phyloP scores from a whole-genome alignment of 1,139 yeast genomes.

The Debaryomyces nepalensis region DNA sequence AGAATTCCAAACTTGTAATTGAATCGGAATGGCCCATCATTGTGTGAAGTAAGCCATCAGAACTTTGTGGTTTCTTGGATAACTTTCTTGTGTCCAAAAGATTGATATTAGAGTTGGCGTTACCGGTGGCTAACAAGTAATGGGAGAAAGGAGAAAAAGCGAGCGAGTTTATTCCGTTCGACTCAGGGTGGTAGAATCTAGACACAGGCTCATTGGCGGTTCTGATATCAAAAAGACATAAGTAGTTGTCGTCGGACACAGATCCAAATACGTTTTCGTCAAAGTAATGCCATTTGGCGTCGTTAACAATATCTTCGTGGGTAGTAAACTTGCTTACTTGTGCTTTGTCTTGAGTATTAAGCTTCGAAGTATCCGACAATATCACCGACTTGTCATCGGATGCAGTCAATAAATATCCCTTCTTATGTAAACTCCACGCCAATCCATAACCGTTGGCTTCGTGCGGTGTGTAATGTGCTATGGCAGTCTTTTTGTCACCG shows the following conservation, averaged over 20 bases:
- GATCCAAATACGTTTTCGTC: constrained; percentile 60
- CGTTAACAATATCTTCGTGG: constrained; percentile 69
- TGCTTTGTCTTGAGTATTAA: constrained; percentile 13
- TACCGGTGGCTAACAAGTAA: constrained; percentile 68
- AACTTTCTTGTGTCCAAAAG: constrained; percentile 63
- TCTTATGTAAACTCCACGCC: constrained; percentile 57
- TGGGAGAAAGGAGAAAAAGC: constrained; percentile 66
- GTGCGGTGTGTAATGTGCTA: constrained; percentile 55
- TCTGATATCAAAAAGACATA: constrained; percentile 51
- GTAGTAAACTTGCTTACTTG: constrained; percentile 31
- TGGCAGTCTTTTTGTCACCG: constrained; percentile 27
- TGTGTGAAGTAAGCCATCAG: constrained; percentile 54
- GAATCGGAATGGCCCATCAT: constrained; percentile 80
- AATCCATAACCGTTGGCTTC: constrained; percentile 73
- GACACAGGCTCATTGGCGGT: constrained; percentile 29
- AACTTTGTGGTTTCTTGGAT: constrained; percentile 24
- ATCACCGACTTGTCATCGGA: constrained; percentile 69
- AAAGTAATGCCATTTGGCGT: constrained; percentile 69
- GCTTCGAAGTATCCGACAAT: constrained; percentile 53
- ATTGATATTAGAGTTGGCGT: constrained; percentile 67
- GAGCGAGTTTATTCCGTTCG: constrained; percentile 61
- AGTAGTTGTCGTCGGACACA: constrained; percentile 67
- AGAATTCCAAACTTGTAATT: constrained; percentile 71
- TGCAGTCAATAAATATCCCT: constrained; percentile 59
- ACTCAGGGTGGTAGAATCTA: constrained; percentile 34